Evolutionary conservation across 202 grass and related monocot genomes (phyloP).

Genomic region (Brachypodium distachyon): DNA sequence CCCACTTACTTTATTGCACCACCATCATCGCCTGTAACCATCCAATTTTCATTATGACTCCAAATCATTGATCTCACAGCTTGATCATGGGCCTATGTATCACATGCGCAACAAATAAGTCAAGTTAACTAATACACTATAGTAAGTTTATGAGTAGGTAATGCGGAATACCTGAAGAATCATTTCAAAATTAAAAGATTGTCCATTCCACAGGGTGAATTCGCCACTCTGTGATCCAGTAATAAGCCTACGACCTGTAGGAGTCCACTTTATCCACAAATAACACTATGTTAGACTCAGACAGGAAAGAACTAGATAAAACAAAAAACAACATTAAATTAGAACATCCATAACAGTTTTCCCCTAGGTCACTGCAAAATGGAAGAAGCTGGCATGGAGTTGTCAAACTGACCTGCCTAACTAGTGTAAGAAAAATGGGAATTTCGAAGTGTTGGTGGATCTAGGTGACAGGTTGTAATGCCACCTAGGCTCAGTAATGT

Average conservation of each 20-base stretch:
- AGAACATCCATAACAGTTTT: neutral
- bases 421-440: neutral
- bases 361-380: neutral
- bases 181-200: conserved; percentile 99
- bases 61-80: conserved; percentile 99
- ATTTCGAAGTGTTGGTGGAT: neutral
- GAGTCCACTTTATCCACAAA: conserved; percentile 82
- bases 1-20: conserved; percentile 82
- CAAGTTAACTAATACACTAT: neutral
- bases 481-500: neutral
- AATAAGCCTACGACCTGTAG: conserved; percentile 93
- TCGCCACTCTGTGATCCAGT: conserved; percentile 97
- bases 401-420: neutral
- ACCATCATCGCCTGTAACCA: conserved; percentile 98
- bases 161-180: conserved; percentile 87
- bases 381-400: neutral
- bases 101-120: conserved; percentile 25
- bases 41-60: conserved; percentile 99
- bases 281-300: conserved; percentile 24
- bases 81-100: conserved; percentile 85
- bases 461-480: neutral
- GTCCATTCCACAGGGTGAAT: conserved; percentile 99
- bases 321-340: neutral
- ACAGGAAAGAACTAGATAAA: neutral
- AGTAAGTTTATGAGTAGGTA: conserved; percentile 9